These are phyloP conservation scores for Rutstroemia sp. DNA, from an alignment of 2,329 filamentous ascomycete genomes.

Conservation along the genomic window DNA sequence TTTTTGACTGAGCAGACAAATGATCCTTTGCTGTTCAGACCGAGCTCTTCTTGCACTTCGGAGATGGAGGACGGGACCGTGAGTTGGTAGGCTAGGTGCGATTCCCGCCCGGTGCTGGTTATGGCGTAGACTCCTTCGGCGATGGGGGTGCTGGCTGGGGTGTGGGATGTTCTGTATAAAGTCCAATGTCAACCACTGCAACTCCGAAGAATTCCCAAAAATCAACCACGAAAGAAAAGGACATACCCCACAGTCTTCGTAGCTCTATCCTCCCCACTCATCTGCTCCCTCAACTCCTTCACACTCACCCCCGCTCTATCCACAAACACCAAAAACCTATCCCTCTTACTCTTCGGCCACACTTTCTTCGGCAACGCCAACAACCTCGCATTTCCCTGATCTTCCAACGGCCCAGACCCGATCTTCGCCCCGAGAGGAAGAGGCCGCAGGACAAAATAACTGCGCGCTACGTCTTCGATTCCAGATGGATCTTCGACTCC, in stretches of 20 bases:
- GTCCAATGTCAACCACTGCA: not conserved
- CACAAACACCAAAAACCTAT: conserved; percentile 76
- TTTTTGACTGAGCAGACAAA: conserved; percentile 79
- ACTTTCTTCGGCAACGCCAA: conserved; percentile 79
- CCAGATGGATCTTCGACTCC: conserved; percentile 56
- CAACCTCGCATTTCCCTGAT: conserved; percentile 58
- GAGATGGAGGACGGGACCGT: conserved; percentile 65
- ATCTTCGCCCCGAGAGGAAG: conserved; percentile 63
- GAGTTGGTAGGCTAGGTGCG: conserved; percentile 72
- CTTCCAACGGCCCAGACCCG: conserved; percentile 40
- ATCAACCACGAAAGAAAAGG: too few species aligned
- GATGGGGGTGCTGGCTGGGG: conserved; percentile 64
- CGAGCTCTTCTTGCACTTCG: conserved; percentile 68
- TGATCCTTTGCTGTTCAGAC: conserved; percentile 62
- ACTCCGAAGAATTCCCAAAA: too few species aligned
- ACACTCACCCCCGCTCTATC: conserved; percentile 64
- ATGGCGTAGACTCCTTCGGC: conserved; percentile 83
- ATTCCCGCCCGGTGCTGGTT: conserved; percentile 61
- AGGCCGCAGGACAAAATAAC: conserved; percentile 72
- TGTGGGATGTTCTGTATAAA: conserved; percentile 43
- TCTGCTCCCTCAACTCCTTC: conserved; percentile 62
- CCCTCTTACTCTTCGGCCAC: conserved; percentile 59
- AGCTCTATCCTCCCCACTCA: conserved; percentile 59
- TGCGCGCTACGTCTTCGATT: conserved; percentile 67
- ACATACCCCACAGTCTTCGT: conserved; percentile 65